phyloP scores from a whole-genome alignment of 495 filamentous ascomycete species.

The Talaromyces nanjingensis region DNA sequence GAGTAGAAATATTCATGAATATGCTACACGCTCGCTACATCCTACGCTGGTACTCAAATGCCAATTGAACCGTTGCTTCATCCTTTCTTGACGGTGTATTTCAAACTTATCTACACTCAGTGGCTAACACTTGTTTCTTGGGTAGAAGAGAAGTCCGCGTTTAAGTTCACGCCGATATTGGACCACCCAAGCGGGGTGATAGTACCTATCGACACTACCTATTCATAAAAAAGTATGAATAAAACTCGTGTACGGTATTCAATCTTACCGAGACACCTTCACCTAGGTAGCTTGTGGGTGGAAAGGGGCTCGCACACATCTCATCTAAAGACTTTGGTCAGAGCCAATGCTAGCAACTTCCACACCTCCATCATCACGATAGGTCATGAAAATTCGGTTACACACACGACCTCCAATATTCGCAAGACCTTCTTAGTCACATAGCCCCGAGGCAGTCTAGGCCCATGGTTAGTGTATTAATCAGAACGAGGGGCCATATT shows the following conservation, averaged over 20 bases:
- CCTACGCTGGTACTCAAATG: no score
- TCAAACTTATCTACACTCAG: background rate
- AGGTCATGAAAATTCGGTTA: background rate
- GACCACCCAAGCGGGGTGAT: background rate
- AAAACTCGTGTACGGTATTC: background rate
- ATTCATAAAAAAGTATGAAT: background rate
- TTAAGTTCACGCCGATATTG: background rate
- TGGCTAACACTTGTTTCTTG: background rate
- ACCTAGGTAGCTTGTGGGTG: no score
- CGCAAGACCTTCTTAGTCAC: background rate
- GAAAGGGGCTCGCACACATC: background rate
- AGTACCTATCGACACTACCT: background rate
- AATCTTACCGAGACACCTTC: no score
- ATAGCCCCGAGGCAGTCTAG: background rate
- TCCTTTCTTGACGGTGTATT: background rate
- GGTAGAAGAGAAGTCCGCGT: background rate
- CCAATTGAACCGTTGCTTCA: background rate
- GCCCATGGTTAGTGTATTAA: no score
- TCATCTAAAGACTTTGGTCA: background rate
- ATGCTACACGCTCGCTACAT: no score
- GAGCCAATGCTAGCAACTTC: background rate
- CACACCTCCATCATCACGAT: background rate
- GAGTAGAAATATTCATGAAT: no score
- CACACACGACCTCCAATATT: background rate
- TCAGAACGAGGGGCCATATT: no score